Percentiles rank a stretch among this genome's conserved stretches.
Conservation (phyloP, 108 stramenopile genomes). For the Fistulifera pelliculosa region DNA sequence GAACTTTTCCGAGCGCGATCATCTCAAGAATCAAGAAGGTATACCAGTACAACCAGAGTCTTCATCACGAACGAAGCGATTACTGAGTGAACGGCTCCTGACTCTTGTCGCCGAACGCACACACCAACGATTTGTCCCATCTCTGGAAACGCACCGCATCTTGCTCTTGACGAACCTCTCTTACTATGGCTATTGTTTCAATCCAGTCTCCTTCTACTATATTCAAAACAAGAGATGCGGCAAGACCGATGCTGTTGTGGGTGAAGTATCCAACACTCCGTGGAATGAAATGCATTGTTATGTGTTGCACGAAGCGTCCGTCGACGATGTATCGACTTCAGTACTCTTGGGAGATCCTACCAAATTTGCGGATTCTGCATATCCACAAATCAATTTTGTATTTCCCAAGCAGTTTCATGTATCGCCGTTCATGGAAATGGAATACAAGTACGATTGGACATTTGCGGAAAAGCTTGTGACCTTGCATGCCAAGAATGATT, state of each 20-base stretch:
- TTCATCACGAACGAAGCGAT: not conserved
- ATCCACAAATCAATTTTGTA: conserved; percentile 13
- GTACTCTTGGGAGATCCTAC: not conserved
- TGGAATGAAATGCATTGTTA: conserved; percentile 94
- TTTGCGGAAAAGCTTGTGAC: conserved; percentile 29
- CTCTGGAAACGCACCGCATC: conserved; percentile 25
- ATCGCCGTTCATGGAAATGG: conserved; percentile 98
- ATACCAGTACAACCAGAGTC: not conserved
- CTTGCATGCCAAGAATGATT: conserved; percentile 2
- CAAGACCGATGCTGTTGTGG: conserved; percentile 61
- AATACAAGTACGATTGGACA: conserved; percentile 86
- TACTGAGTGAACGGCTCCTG: conserved; percentile 18
- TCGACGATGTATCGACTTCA: conserved; percentile 25
- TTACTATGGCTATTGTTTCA: conserved; percentile 87
- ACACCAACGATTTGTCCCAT: conserved; percentile 30
- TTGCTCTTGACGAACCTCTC: conserved; percentile 59
- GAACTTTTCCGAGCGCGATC: conserved; percentile 36
- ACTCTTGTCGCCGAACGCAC: conserved; percentile 52
- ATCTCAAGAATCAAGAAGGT: conserved; percentile 51
- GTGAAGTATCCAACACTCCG: conserved; percentile 93
- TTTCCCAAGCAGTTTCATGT: conserved; percentile 91
- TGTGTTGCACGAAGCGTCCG: conserved; percentile 70
- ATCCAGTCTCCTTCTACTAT: conserved; percentile 82
- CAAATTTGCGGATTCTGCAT: not conserved
- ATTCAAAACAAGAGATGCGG: conserved; percentile 11